These are phyloP conservation scores for Skeletonema tropicum DNA, from an alignment of 108 stramenopile genomes.

Conservation along the genomic window DNA sequence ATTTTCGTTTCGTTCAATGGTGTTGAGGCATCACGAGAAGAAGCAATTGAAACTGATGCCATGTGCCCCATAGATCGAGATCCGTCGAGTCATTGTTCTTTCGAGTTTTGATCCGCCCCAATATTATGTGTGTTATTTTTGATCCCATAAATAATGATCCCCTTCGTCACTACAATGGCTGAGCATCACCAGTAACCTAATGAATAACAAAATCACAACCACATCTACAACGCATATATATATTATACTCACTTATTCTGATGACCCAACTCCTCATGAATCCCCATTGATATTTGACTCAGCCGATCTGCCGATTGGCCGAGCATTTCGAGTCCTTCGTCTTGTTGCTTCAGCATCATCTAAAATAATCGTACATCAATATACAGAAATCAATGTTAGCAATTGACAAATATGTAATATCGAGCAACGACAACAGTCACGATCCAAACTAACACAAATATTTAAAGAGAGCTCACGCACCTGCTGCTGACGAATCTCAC, in stretches of 20 bases:
- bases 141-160: too few species aligned
- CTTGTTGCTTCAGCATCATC: conserved; percentile 72
- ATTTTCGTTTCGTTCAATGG: too few species aligned
- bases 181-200: not conserved
- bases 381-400: not conserved
- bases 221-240: not conserved
- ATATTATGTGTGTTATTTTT: too few species aligned
- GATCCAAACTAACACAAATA: conserved; percentile 8
- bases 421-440: not conserved
- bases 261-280: conserved; percentile 83
- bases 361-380: conserved; percentile 23
- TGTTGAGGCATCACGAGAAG: too few species aligned
- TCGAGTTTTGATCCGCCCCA: too few species aligned
- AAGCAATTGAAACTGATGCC: too few species aligned
- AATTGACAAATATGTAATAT: not conserved
- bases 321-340: conserved; percentile 83
- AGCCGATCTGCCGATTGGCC: conserved; percentile 73
- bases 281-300: conserved; percentile 79
- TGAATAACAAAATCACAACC: not conserved
- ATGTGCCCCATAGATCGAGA: too few species aligned
- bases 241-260: conserved; percentile 72
- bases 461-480: conserved; percentile 43
- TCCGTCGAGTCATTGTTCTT: too few species aligned
- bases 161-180: too few species aligned
- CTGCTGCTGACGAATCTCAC: conserved; percentile 53